Evolutionary conservation across 108 stramenopile genomes (phyloP), one percentile per base, ranked within the genome.

Genomic region (Conticribra weissflogii): DNA sequence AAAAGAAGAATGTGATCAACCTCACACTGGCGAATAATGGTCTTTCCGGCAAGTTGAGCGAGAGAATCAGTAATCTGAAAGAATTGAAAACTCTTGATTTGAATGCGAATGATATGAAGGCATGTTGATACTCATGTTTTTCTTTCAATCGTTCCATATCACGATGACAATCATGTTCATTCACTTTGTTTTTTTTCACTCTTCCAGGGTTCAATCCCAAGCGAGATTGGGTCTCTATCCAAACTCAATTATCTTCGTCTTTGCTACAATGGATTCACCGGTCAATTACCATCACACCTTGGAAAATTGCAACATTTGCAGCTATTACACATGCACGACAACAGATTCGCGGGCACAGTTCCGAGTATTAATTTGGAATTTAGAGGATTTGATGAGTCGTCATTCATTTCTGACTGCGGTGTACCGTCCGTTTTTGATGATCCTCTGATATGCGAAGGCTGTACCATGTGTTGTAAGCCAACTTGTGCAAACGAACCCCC

Each of bases 161-260:
- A n/a, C n/a, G n/a, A n/a, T n/a, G n/a, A n/a, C n/a, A n/a, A n/a
- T n/a, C n/a, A n/a, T n/a, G n/a, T n/a, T n/a, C n/a, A n/a, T n/a
- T n/a, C n/a, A n/a, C n/a, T n/a, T n/a, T n/a, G n/a, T n/a, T n/a
- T n/a, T n/a, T n/a, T n/a, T 41, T 41, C 12, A 41, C 5, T 41
- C 12, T 41, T 9, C 5, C 36, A 41, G 36, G 36, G 36, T 9
- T 9, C 5, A 3, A 65, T 94, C 44, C 88, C 93, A 51, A 17
- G 58, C 0, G 71, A 74, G 28, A 83, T 94, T 45, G 84, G 82
- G 0, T 30, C 66, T 1, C 55, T 89, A 9, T 58, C 74, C 23
- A 63, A 78, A 30, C 84, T 92, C n/a, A 53, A 63, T 30, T 63
- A 72, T 27, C 50, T 93, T 1, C 55, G 59, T 9, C 60, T 93